Base-by-base conservation (phyloP, 805 yeast species). In the Kodamaea leandrae region DNA sequence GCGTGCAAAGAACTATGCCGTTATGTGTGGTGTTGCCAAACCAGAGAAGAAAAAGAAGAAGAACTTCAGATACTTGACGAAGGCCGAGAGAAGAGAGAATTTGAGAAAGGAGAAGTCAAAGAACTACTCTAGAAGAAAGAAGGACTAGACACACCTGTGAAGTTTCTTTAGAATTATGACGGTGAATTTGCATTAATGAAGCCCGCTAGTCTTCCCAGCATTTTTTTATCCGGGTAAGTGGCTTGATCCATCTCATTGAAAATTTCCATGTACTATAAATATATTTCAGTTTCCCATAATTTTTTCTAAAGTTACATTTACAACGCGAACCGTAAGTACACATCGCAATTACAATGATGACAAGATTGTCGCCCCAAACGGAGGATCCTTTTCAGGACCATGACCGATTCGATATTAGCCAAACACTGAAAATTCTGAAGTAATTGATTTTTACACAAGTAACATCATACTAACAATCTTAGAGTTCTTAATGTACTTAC, bases 31-130 rank as follows among this genome's bases (percentile, higher is more conserved):
- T 13, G 75, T 72, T 49, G 61, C 71, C 30, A 75, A 78, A 50
- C 63, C 69, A 20, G 47, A 52, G 6, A 29, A 27, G 24, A 49
- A 55, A 40, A 77, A 72, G 64, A 83, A 83, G 75, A 83, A 80
- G 74, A 90, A 90, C 74, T 89, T 89, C 57, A 79, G 96, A 64
- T 91, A 90, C 53, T 72, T 90, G 60, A 78, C 93, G 37, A 87
- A 88, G 61, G 65, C 72, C 19, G 96, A 89, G 64, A 77, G 98
- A 63, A 80, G 68, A 44, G 72, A 63, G 17, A 68, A 67, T 43
- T 56, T 58, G 38, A 53, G 67, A 36, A 70, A 68, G 51, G 67
- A 60, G 37, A 63, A 55, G 49, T 27, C 48, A 36, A 61, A 62
- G 38, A 56, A 35, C 20, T 39, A 39, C 9, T 17, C 37, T 8